Conservation (phyloP, 306 rosid genomes). For the Arachis hypogaea region DNA sequence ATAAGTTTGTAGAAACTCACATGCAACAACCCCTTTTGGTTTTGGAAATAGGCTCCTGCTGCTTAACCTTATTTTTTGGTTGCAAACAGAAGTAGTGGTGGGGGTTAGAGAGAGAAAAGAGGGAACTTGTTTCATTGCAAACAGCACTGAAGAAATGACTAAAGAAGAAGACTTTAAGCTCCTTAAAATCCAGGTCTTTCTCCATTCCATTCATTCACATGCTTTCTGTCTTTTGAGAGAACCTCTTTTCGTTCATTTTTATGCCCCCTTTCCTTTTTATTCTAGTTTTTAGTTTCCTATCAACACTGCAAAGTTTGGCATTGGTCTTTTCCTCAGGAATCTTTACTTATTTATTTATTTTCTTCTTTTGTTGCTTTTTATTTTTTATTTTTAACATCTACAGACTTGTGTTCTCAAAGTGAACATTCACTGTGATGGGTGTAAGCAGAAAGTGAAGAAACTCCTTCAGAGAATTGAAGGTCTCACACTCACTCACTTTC, state of each 20-base stretch:
- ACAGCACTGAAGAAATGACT: slow-evolving; percentile 80
- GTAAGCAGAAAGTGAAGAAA: slow-evolving; percentile 97
- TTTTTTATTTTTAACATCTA: slow-evolving; percentile 30
- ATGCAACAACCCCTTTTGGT: slow-evolving; percentile 35
- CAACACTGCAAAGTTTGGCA: slow-evolving; percentile 37
- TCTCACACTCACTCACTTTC: slow-evolving; percentile 32
- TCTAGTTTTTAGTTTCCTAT: slow-evolving; percentile 19
- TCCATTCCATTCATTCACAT: slow-evolving; percentile 29
- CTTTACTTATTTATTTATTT: slow-evolving; percentile 30
- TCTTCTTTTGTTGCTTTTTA: slow-evolving; percentile 39
- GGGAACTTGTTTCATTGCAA: slow-evolving; percentile 43
- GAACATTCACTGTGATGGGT: slow-evolving; percentile 98
- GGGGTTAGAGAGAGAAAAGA: slow-evolving; percentile 13
- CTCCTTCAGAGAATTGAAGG: slow-evolving; percentile 98
- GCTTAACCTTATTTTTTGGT: slow-evolving; percentile 35
- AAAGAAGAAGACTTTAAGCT: slow-evolving; percentile 96
- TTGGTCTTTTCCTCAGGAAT: slow-evolving; percentile 52
- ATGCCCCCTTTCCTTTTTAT: not conserved
- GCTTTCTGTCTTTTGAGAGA: slow-evolving; percentile 41
- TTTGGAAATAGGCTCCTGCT: slow-evolving; percentile 15
- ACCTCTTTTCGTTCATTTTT: not conserved
- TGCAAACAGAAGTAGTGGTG: slow-evolving; percentile 29
- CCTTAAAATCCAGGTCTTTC: slow-evolving; percentile 87
- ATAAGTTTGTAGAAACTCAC: slow-evolving; percentile 43
- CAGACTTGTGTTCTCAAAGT: slow-evolving; percentile 94